Conservation (phyloP, 495 filamentous ascomycete genomes). For the Aspergillus baeticus region DNA sequence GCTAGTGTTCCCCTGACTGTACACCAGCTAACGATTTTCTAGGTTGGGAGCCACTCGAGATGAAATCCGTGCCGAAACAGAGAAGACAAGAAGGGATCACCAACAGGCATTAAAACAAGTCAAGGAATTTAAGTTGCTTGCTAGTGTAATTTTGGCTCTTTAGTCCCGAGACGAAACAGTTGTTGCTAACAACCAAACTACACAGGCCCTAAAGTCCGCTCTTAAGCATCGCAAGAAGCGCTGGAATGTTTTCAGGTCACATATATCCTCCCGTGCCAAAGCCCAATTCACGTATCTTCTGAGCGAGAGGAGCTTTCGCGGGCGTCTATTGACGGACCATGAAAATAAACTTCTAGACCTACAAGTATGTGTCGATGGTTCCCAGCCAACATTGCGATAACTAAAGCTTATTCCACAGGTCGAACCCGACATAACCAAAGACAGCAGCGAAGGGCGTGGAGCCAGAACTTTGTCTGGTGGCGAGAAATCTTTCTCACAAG, state of each 20-base stretch:
- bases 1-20: slow-evolving; percentile 10
- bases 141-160: slow-evolving; percentile 38
- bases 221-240: slow-evolving; percentile 68
- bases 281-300: slow-evolving; percentile 85
- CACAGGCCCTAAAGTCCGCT: slow-evolving; percentile 59
- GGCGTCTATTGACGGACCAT: slow-evolving; percentile 77
- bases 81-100: slow-evolving; percentile 40
- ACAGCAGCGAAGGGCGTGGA: slow-evolving; percentile 65
- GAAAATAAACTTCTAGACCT: slow-evolving; percentile 69
- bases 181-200: slow-evolving; percentile 4
- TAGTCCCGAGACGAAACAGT: background rate
- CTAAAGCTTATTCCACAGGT: slow-evolving; percentile 40
- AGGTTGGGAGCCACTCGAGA: slow-evolving; percentile 68
- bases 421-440: slow-evolving; percentile 75
- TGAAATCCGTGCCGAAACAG: slow-evolving; percentile 56
- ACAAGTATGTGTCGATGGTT: slow-evolving; percentile 47
- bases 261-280: slow-evolving; percentile 80
- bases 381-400: background rate
- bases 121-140: slow-evolving; percentile 50
- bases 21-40: slow-evolving; percentile 1
- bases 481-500: slow-evolving; percentile 96
- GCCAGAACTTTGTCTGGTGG: slow-evolving; percentile 93
- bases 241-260: slow-evolving; percentile 76
- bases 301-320: slow-evolving; percentile 84
- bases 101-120: slow-evolving; percentile 45